A percentile compares a stretch with the other conserved stretches of the same genome.
phyloP scores from a whole-genome alignment of 2,329 filamentous ascomycete genomes.

The Macrophomina tecta region DNA sequence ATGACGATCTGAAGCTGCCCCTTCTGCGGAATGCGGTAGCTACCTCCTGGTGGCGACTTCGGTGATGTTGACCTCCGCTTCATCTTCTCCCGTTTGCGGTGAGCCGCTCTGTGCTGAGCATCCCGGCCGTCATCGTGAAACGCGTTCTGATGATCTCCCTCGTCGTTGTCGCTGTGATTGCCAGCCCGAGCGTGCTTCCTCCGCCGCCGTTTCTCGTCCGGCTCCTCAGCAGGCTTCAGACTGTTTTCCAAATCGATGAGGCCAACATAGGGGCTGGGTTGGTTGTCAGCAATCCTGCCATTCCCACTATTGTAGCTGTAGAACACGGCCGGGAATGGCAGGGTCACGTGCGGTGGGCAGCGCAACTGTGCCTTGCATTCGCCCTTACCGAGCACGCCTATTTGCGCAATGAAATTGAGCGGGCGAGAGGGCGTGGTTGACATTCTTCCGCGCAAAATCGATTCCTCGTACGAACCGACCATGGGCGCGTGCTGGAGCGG shows the following conservation, averaged over 20 bases:
- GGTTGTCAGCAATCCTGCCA: constrained; percentile 74
- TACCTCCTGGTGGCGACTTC: constrained; percentile 76
- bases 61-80: constrained; percentile 63
- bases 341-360: constrained; percentile 87
- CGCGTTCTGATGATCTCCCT: constrained; percentile 32
- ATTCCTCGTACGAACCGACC: constrained; percentile 98
- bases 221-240: constrained; percentile 60
- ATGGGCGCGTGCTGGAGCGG: constrained; percentile 89
- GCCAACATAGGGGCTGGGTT: constrained; percentile 94
- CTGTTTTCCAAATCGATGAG: constrained; percentile 89
- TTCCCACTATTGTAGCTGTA: constrained; percentile 84
- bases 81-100: constrained; percentile 57
- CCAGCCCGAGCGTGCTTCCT: constrained; percentile 39
- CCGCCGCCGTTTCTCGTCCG: constrained; percentile 48
- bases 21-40: constrained; percentile 91
- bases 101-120: constrained; percentile 45
- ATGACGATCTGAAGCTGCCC: constrained; percentile 96
- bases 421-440: constrained; percentile 94
- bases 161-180: constrained; percentile 41
- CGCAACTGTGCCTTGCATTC: constrained; percentile 84
- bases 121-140: not conserved
- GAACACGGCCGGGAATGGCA: constrained; percentile 93
- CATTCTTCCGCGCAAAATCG: constrained; percentile 93
- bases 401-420: constrained; percentile 90
- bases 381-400: constrained; percentile 87